These are phyloP conservation scores for Pseudogymnoascus sp. DNA, from an alignment of 2,329 filamentous ascomycete genomes.

Conservation along the genomic window DNA sequence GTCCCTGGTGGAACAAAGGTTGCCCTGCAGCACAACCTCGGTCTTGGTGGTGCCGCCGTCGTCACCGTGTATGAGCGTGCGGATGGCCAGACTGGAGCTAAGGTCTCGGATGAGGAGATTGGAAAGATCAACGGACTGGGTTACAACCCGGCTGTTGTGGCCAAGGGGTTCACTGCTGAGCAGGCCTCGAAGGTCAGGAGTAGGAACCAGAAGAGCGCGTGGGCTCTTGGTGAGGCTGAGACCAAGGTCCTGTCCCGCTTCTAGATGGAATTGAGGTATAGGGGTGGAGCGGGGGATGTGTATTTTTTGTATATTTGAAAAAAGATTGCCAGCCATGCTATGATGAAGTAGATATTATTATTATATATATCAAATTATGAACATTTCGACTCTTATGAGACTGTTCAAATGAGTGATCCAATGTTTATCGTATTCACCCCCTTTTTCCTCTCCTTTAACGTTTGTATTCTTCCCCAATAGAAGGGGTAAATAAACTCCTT, in stretches of 20 bases:
- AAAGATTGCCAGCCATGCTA: not conserved
- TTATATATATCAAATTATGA: not conserved
- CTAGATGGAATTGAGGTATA: slow-evolving; percentile 26
- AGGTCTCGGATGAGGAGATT: slow-evolving; percentile 49
- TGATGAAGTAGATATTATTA: slow-evolving; percentile 2
- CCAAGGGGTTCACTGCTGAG: slow-evolving; percentile 74
- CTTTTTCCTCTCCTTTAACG: not conserved
- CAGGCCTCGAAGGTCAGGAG: slow-evolving; percentile 67
- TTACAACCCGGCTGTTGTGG: slow-evolving; percentile 87
- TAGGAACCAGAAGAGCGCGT: slow-evolving; percentile 55
- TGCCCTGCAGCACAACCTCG: slow-evolving; percentile 86
- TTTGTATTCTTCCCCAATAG: not conserved
- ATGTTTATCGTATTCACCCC: not conserved
- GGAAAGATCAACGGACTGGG: slow-evolving; percentile 61
- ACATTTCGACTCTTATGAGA: not conserved
- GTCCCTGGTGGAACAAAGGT: slow-evolving; percentile 55
- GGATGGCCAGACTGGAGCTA: slow-evolving; percentile 58
- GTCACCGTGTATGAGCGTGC: slow-evolving; percentile 82
- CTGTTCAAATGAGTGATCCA: not conserved
- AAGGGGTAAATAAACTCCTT: not conserved
- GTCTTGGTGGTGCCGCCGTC: slow-evolving; percentile 82
- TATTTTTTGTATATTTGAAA: not conserved
- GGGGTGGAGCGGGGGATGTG: not conserved
- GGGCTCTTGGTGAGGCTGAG: slow-evolving; percentile 69
- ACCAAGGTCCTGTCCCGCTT: slow-evolving; percentile 67